phyloP scores from a whole-genome alignment of 306 rosid species.

The Sechiopsis laciniata region DNA sequence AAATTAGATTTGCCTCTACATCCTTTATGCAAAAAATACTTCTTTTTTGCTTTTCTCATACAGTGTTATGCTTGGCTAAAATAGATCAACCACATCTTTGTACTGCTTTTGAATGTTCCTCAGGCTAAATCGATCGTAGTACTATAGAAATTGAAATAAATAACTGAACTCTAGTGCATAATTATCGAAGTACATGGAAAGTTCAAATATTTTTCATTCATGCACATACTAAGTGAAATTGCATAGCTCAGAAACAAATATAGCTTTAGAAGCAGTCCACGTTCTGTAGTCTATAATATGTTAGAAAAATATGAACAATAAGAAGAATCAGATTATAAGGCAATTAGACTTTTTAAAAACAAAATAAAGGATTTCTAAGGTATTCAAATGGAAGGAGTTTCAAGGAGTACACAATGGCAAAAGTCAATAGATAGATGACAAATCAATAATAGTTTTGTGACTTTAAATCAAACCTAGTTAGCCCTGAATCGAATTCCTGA shows the following conservation, averaged over 20 bases:
- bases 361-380: not conserved
- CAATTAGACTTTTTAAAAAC: no score
- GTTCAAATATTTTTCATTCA: not conserved
- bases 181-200: not conserved
- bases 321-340: not conserved
- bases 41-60: not conserved
- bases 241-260: not conserved
- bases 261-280: not conserved
- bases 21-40: not conserved
- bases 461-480: not conserved
- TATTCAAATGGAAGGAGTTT: not conserved
- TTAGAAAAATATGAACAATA: not conserved
- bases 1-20: not conserved
- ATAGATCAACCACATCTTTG: not conserved
- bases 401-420: not conserved
- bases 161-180: not conserved
- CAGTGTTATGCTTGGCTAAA: not conserved
- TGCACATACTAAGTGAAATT: constrained; percentile 1
- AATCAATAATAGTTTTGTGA: not conserved
- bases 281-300: not conserved
- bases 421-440: not conserved
- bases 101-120: no score
- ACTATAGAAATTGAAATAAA: not conserved
- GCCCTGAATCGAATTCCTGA: not conserved
- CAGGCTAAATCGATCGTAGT: not conserved